Conservation (phyloP, 257 asterid species). For the Handroanthus guayacan region DNA sequence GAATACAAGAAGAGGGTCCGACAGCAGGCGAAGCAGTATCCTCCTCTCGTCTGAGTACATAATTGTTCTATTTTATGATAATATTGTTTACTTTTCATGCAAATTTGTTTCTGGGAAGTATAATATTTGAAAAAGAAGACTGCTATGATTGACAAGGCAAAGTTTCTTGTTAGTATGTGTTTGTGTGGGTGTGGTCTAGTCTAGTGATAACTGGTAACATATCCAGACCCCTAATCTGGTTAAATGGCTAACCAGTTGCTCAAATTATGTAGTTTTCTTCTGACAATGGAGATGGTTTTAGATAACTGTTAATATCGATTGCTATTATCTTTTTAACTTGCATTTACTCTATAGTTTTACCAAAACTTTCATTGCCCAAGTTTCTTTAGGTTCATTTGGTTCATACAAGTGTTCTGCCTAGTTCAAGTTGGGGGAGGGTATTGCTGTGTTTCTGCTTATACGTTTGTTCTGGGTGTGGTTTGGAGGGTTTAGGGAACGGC, state of each 20-base stretch:
- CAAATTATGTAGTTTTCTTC: conserved; percentile 10
- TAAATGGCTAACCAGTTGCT: conserved; percentile 10
- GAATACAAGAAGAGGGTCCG: conserved; percentile 49
- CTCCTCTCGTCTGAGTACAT: conserved; percentile 31
- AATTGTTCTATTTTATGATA: neutral
- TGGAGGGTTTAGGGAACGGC: too few relatives aligned
- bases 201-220: conserved; percentile 22
- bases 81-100: conserved; percentile 1
- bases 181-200: conserved; percentile 28
- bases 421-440: too few relatives aligned
- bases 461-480: too few relatives aligned
- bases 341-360: neutral
- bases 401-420: too few relatives aligned
- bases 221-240: conserved; percentile 1
- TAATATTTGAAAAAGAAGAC: conserved; percentile 19
- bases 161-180: conserved; percentile 29
- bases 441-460: too few relatives aligned
- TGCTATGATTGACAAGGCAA: conserved; percentile 22
- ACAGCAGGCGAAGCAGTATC: conserved; percentile 49
- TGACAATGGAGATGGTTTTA: conserved; percentile 1
- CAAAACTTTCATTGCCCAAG: too few relatives aligned
- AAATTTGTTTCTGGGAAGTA: conserved; percentile 14
- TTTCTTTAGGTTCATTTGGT: too few relatives aligned
- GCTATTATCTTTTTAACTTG: conserved; percentile 1
- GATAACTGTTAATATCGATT: conserved; percentile 14